phyloP scores from a whole-genome alignment of 2,329 filamentous ascomycete species.

The Ascochyta clinopodiicola region DNA sequence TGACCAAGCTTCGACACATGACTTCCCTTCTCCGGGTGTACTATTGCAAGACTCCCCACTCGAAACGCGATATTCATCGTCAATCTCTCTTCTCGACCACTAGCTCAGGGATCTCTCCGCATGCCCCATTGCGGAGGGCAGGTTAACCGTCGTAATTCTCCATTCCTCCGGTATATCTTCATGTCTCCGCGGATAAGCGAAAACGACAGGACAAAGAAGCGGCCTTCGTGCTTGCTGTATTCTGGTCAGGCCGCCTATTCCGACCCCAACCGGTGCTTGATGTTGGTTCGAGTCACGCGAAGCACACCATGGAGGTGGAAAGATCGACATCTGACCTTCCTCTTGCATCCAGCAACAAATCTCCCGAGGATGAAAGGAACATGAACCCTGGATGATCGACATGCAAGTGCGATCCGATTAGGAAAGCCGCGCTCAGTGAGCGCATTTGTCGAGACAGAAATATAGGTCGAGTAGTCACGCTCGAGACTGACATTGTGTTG shows the following conservation, averaged over 20 bases:
- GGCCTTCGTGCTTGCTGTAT: neutral
- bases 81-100: conserved; percentile 1
- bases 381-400: conserved; percentile 13
- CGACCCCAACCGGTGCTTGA: neutral
- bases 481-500: neutral
- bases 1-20: conserved; percentile 10
- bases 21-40: neutral
- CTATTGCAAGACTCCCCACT: conserved; percentile 4
- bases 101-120: conserved; percentile 16
- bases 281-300: neutral
- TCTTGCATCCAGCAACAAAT: neutral
- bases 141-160: conserved; percentile 12
- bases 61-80: conserved; percentile 7
- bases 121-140: conserved; percentile 17
- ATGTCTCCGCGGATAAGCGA: conserved; percentile 10
- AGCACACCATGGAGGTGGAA: neutral
- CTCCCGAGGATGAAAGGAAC: conserved; percentile 13
- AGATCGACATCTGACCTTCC: conserved; percentile 9
- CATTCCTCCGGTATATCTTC: neutral
- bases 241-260: neutral
- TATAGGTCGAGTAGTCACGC: neutral
- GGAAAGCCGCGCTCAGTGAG: conserved; percentile 6
- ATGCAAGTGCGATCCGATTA: conserved; percentile 4
- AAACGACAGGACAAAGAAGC: conserved; percentile 4
- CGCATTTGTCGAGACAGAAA: neutral